phyloP scores from a whole-genome alignment of 1,284 basidiomycete species.

The Fistulina hepatica region DNA sequence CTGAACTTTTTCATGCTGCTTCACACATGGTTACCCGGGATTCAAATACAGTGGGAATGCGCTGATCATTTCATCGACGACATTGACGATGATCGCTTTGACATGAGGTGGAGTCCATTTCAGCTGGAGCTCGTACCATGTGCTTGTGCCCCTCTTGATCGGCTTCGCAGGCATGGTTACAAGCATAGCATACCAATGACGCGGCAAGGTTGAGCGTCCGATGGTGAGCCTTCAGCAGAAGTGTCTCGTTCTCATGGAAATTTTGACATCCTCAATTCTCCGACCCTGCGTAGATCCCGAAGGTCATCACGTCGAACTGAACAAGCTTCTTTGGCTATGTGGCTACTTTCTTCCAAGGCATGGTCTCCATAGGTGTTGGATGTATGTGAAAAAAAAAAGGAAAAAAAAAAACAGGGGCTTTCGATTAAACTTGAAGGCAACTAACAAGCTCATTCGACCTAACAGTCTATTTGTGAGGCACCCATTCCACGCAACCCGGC shows the following conservation, averaged over 20 bases:
- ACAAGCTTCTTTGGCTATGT: constrained; percentile 16
- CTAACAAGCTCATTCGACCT: constrained; percentile 6
- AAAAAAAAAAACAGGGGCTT: background rate
- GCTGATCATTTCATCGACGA: constrained; percentile 26
- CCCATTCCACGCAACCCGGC: background rate
- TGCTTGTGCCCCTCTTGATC: constrained; percentile 32
- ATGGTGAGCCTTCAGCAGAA: no score
- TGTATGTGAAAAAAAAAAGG: constrained; percentile 10
- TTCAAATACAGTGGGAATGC: constrained; percentile 26
- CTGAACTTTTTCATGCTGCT: no score
- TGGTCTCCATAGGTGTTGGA: constrained; percentile 11
- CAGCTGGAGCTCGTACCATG: constrained; percentile 29
- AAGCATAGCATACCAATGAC: constrained; percentile 27
- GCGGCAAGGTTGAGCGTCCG: no score
- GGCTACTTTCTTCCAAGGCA: constrained; percentile 14
- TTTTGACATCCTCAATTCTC: background rate
- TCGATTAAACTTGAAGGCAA: constrained; percentile 2
- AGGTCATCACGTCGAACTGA: constrained; percentile 17
- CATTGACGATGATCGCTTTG: constrained; percentile 24
- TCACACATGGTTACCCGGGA: background rate
- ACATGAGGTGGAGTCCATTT: constrained; percentile 31
- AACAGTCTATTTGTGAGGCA: constrained; percentile 1
- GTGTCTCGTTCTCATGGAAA: no score
- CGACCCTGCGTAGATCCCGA: constrained; percentile 12
- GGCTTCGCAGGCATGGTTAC: constrained; percentile 24